Conservation (phyloP, 371 early-diverging fungal species). For the Mucor plumbeus region DNA sequence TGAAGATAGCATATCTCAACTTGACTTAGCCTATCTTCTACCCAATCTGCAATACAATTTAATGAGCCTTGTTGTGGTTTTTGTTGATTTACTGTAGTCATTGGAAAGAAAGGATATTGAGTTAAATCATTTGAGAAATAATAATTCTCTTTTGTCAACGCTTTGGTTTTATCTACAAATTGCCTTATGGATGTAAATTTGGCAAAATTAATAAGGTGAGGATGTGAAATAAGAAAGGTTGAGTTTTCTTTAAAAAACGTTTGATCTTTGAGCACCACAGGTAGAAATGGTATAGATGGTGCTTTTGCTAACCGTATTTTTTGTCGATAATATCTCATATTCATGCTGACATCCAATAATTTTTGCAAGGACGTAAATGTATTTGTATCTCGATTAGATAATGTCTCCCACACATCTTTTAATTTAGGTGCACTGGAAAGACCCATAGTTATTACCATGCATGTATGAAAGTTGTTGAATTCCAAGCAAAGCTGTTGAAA, state of each 20-base stretch:
- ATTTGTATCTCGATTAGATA: constrained; percentile 39
- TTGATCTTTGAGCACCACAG: constrained; percentile 51
- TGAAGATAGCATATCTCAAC: constrained; percentile 21
- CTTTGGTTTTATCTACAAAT: constrained; percentile 26
- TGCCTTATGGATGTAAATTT: constrained; percentile 34
- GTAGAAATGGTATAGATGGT: constrained; percentile 48
- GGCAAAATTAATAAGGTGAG: constrained; percentile 37
- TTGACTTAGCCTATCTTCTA: constrained; percentile 19
- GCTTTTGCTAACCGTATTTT: constrained; percentile 35
- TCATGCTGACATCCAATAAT: constrained; percentile 45
- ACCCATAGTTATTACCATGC: constrained; percentile 53
- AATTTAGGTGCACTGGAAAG: constrained; percentile 35
- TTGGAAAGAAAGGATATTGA: constrained; percentile 31
- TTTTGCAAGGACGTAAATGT: constrained; percentile 38
- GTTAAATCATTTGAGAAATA: constrained; percentile 37
- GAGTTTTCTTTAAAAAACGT: constrained; percentile 51
- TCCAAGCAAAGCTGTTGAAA: constrained; percentile 37
- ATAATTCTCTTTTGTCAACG: constrained; percentile 32
- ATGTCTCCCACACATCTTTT: constrained; percentile 36
- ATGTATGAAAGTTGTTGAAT: constrained; percentile 54
- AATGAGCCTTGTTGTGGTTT: constrained; percentile 6
- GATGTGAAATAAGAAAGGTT: constrained; percentile 17
- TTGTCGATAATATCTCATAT: constrained; percentile 51
- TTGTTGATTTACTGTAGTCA: not conserved
- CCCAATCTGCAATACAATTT: constrained; percentile 19